Base-by-base conservation (phyloP, 306 rosid genomes). In the Lathyrus tuberosus region DNA sequence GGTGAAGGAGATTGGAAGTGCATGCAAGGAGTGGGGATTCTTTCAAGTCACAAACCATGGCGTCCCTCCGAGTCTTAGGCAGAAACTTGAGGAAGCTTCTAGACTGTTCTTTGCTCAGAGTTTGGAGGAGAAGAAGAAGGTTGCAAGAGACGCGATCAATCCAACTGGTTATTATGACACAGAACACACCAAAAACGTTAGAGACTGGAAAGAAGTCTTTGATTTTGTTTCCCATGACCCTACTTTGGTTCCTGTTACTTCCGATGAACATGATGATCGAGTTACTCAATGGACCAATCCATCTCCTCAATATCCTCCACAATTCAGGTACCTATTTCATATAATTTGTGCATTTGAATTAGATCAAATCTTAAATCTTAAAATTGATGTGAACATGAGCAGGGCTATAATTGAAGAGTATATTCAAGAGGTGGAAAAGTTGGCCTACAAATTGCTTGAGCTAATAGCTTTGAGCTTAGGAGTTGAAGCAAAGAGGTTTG, bases 191-290 rank as follows among this genome's bases (percentile, higher is more conserved):
- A 89, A 89, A 76, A 89, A 91, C 18, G 86, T 89, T 3, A 85
- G 91, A 20, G 96, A 91, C 31, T 85, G 96, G 96, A 89, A 87
- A 41, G 96, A 89, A 61, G 91, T 80, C 3, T 80, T 84, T 67
- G 96, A 87, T 80, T 82, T 83, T 52, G 1, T 5, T 0, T 64
- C 79, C 26, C 37, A 37, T 17, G 88, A 80, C 1, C 91, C 91
- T 0, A 79, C 84, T 3, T 1, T 80, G 2, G 1, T 80, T 8
- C 82, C 93, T 3, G 38, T 73, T 6, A 84, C 85, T 16, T 41
- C 51, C 15, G 78, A 80, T 6, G 78, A 76, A 22, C 22, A 74
- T 2, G 89, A 82, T 35, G 11, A 67, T 15, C 67, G 53, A 12
- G 42, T 85, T 37, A 56, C 68, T 1, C 59, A 31, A 15, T 85